A percentile compares a stretch with the other conserved stretches of the same genome.
These are phyloP conservation scores for Colletotrichum cuscutae DNA, from an alignment of 2,329 filamentous ascomycete species.

Conservation along the genomic window DNA sequence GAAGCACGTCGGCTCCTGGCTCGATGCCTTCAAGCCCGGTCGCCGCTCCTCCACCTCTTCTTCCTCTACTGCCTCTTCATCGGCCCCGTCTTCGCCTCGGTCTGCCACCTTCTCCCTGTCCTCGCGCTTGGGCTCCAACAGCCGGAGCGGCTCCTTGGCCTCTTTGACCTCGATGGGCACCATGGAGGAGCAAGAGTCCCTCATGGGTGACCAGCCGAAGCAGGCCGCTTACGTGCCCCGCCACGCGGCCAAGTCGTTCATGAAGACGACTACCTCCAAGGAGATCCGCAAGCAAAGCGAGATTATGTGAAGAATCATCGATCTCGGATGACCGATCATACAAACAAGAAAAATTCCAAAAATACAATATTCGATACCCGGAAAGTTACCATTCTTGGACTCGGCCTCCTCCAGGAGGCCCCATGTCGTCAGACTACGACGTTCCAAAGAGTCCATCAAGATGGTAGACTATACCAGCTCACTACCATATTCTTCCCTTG, in stretches of 20 bases:
- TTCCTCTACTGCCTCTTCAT: neutral
- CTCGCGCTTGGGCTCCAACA: neutral
- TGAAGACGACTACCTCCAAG: slow-evolving; percentile 53
- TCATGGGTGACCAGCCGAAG: slow-evolving; percentile 24
- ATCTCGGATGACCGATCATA: too few species aligned
- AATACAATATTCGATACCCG: neutral
- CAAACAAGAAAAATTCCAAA: neutral
- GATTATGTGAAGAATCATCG: slow-evolving; percentile 38
- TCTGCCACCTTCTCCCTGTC: neutral
- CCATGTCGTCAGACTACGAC: neutral
- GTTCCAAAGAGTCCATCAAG: neutral
- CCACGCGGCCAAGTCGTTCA: slow-evolving; percentile 53
- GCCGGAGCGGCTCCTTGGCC: slow-evolving; percentile 19
- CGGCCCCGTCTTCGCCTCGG: slow-evolving; percentile 5
- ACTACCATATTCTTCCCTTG: neutral
- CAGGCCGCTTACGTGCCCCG: slow-evolving; percentile 43
- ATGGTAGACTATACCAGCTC: neutral
- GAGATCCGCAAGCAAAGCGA: slow-evolving; percentile 50
- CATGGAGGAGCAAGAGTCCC: slow-evolving; percentile 19
- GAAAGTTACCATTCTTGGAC: neutral
- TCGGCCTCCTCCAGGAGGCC: neutral
- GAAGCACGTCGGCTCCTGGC: slow-evolving; percentile 29
- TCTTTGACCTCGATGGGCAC: slow-evolving; percentile 13
- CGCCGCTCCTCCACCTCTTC: slow-evolving; percentile 21
- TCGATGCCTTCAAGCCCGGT: slow-evolving; percentile 21